Conservation (phyloP, 495 filamentous ascomycete genomes). For the Podospora anserina region DNA sequence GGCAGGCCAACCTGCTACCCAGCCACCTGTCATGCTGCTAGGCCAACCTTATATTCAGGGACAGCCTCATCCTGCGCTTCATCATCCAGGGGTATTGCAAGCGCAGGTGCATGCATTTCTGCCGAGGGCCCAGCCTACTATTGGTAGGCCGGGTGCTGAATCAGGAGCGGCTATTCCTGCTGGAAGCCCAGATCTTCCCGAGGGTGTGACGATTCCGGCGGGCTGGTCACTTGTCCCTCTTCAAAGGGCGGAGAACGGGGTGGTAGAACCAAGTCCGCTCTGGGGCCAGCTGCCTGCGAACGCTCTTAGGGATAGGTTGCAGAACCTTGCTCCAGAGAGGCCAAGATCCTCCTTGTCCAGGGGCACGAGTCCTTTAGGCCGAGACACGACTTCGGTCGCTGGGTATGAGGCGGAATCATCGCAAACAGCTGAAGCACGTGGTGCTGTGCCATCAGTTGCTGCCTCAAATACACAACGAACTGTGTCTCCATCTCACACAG, state of each 20-base stretch:
- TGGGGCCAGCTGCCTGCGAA: slow-evolving; percentile 13
- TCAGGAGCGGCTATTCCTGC: slow-evolving; percentile 52
- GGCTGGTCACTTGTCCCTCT: slow-evolving; percentile 76
- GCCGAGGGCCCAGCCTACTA: slow-evolving; percentile 31
- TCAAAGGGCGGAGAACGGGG: slow-evolving; percentile 49
- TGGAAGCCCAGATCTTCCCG: slow-evolving; percentile 66
- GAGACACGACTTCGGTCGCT: background rate
- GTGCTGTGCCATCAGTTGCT: slow-evolving; percentile 9
- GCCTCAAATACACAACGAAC: slow-evolving; percentile 15
- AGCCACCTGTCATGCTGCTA: background rate
- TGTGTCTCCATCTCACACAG: background rate
- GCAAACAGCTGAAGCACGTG: slow-evolving; percentile 5
- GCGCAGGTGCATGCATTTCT: slow-evolving; percentile 18
- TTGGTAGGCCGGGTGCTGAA: slow-evolving; percentile 42
- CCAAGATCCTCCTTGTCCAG: background rate
- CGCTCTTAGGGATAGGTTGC: slow-evolving; percentile 10
- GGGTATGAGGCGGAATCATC: background rate
- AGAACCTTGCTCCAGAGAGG: slow-evolving; percentile 10
- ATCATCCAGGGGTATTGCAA: slow-evolving; percentile 4
- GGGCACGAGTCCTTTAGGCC: background rate
- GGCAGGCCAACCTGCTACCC: background rate
- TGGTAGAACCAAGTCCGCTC: slow-evolving; percentile 23
- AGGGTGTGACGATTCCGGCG: slow-evolving; percentile 66
- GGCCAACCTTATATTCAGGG: background rate
- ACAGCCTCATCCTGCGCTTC: slow-evolving; percentile 15